Evolutionary conservation across 495 filamentous ascomycete genomes (phyloP), one percentile per base, ranked within the genome.

Genomic region (Polyplosphaeria fusca): DNA sequence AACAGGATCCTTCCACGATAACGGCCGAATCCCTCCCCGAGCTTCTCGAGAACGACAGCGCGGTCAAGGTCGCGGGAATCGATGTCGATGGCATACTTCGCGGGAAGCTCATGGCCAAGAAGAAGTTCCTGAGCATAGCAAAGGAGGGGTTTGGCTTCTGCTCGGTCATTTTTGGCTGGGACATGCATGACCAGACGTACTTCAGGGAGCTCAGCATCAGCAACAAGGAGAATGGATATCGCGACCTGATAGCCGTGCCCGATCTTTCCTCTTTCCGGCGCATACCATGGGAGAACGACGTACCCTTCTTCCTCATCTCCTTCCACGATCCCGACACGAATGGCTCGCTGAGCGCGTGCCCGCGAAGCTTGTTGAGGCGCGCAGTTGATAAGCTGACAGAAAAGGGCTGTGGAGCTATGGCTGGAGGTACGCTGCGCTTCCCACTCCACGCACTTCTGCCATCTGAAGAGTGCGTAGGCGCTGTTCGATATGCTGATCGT

Each of bases 141-240:
- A 70, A 82, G 42, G 79, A 84, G 38, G 93, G 93, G 42, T 98
- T 98, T 64, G 93, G 93, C 18, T 98, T 96, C 77, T 98, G 93
- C 77, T 92, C 87, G 2, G 90, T 96, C 50, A 81, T 98, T 30
- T 96, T 96, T 64, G 93, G 91, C 65, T 96, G 92, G 92, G 93
- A 98, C 63, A 95, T 96, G 88, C 92, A 96, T 72, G 93, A 98
- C 65, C 77, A 79, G 68, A 93, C 89, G 5, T 96, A 98, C 65
- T 83, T 82, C 67, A 75, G 78, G 50, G 91, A 96, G 71, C 80
- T 96, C 44, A 80, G 81, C 63, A 86, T 96, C 68, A 91, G 87
- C 73, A 96, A 95, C 70, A 86, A 87, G 68, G 84, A 90, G 60
- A 98, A 96, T 65, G 93, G 93, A 26, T 96, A 96, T 68, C 79